Evolutionary conservation across 495 filamentous ascomycete genomes (phyloP).

Genomic region (Penicillium daleae): DNA sequence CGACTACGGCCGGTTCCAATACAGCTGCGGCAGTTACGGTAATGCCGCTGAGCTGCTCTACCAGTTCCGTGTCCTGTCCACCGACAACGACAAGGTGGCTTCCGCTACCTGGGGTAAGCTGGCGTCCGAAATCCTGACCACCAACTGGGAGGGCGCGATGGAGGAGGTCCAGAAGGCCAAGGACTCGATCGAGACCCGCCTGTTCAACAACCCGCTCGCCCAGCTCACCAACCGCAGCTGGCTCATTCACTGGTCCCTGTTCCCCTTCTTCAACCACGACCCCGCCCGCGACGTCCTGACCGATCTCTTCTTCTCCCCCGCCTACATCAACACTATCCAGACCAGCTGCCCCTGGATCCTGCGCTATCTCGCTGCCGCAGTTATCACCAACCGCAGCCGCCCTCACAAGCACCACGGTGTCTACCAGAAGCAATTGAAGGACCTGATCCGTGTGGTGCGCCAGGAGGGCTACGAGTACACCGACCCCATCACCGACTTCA

Average conservation of each 20-base stretch:
- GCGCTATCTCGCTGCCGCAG: conserved; percentile 90
- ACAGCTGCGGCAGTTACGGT: conserved; percentile 90
- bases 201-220: conserved; percentile 93
- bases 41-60: conserved; percentile 88
- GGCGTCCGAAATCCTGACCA: conserved; percentile 88
- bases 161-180: conserved; percentile 94
- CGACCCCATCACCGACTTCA: conserved; percentile 93
- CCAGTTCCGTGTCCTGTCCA: conserved; percentile 95
- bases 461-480: conserved; percentile 97
- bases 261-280: conserved; percentile 98
- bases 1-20: conserved; percentile 94
- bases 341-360: conserved; percentile 96
- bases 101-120: conserved; percentile 96
- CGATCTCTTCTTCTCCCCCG: conserved; percentile 93
- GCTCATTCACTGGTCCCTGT: conserved; percentile 97
- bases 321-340: conserved; percentile 99
- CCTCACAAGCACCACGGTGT: conserved; percentile 75
- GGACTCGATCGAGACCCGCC: conserved; percentile 85
- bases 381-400: conserved; percentile 91
- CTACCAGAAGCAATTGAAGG: conserved; percentile 98
- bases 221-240: conserved; percentile 94
- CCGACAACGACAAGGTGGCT: conserved; percentile 94
- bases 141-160: conserved; percentile 93
- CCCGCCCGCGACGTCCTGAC: conserved; percentile 85
- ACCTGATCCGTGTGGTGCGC: conserved; percentile 89